Evolutionary conservation across 805 yeast species (phyloP).

Genomic region (Zygosaccharomyces rouxii): DNA sequence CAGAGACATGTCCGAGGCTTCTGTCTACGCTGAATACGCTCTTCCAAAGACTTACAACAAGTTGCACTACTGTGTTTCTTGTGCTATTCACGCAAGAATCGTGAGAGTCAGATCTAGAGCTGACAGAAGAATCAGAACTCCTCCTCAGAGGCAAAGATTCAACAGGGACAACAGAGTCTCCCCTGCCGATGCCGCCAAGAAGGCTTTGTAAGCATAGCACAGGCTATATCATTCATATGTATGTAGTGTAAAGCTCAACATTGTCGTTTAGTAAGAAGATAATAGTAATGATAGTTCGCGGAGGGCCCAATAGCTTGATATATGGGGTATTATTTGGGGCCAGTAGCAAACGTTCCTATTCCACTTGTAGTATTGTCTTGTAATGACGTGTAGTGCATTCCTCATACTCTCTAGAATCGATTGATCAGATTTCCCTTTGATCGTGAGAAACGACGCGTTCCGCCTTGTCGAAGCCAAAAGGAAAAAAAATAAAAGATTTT

Average conservation of each 20-base stretch:
- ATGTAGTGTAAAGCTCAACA: slow-evolving; percentile 5
- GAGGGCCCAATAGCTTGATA: too few relatives aligned
- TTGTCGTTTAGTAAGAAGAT: neutral
- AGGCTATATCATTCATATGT: slow-evolving; percentile 1
- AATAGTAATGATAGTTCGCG: neutral
- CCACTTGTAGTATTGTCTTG: neutral
- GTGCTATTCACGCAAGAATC: slow-evolving; percentile 99
- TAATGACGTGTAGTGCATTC: neutral
- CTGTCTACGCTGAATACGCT: slow-evolving; percentile 98
- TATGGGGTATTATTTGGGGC: too few relatives aligned
- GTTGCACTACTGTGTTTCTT: slow-evolving; percentile 99
- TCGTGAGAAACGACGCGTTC: slow-evolving; percentile 1
- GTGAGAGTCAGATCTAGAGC: slow-evolving; percentile 99
- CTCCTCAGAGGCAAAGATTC: slow-evolving; percentile 99
- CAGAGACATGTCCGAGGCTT: slow-evolving; percentile 99
- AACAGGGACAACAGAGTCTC: slow-evolving; percentile 92
- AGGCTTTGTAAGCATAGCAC: slow-evolving; percentile 51
- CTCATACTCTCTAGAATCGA: neutral
- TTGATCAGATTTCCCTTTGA: neutral
- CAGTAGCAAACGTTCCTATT: too few relatives aligned
- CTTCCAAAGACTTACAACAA: slow-evolving; percentile 99
- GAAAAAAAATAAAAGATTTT: slow-evolving; percentile 7
- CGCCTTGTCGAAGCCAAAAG: slow-evolving; percentile 1
- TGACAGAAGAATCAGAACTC: slow-evolving; percentile 98
- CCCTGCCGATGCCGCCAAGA: slow-evolving; percentile 97